phyloP scores from a whole-genome alignment of 768 basidiomycete genomes.

The Phaffia tasmanica region DNA sequence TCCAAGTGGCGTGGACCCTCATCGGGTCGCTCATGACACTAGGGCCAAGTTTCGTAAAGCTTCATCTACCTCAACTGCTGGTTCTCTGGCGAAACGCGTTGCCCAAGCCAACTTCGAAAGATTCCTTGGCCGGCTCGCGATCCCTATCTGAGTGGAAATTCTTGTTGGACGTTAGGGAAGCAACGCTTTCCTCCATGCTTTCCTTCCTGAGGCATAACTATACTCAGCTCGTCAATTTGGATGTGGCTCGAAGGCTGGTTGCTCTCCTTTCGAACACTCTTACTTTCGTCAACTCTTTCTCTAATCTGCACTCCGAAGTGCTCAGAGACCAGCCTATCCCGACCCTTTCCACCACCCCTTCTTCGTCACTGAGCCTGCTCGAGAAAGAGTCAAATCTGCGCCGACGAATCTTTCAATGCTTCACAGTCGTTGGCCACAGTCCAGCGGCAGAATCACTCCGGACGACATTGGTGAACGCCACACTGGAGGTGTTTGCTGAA shows the following conservation, averaged over 20 bases:
- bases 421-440: constrained; percentile 64
- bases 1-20: constrained; percentile 88
- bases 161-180: constrained; percentile 78
- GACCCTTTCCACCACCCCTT: constrained; percentile 31
- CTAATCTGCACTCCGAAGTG: constrained; percentile 60
- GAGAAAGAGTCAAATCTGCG: constrained; percentile 74
- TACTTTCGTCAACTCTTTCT: constrained; percentile 75
- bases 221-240: constrained; percentile 66
- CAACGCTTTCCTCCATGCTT: constrained; percentile 74
- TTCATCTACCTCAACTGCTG: constrained; percentile 83
- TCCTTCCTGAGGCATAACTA: constrained; percentile 76
- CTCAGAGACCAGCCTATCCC: constrained; percentile 41
- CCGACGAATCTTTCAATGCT: constrained; percentile 78
- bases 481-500: constrained; percentile 70
- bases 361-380: constrained; percentile 47
- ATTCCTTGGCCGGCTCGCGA: constrained; percentile 53
- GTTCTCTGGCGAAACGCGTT: constrained; percentile 96
- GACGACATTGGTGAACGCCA: constrained; percentile 63
- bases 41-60: constrained; percentile 83
- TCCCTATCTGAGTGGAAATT: constrained; percentile 77
- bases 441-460: constrained; percentile 77
- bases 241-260: constrained; percentile 78
- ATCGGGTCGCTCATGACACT: constrained; percentile 84
- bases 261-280: constrained; percentile 79
- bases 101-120: constrained; percentile 87